A percentile compares a stretch with the other conserved stretches of the same genome.
Evolutionary conservation across 2,329 filamentous ascomycete species (phyloP).

Genomic region (Albifimbria verrucaria): DNA sequence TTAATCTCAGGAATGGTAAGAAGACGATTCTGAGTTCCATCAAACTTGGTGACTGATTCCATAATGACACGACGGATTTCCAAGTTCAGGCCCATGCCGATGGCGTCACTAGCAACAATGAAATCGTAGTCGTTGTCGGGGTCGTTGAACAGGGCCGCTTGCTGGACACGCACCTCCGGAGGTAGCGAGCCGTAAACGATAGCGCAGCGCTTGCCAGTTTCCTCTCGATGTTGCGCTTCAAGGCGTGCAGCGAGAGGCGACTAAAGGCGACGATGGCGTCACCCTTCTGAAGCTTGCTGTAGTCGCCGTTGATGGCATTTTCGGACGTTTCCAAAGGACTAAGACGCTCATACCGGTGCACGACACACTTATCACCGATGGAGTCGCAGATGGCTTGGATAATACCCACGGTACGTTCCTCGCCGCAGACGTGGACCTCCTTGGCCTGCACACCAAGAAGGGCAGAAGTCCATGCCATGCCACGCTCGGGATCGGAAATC

Average conservation of each 20-base stretch:
- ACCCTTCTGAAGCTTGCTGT: constrained; percentile 73
- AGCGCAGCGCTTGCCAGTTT: constrained; percentile 77
- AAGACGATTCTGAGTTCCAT: constrained; percentile 53
- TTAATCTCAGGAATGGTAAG: constrained; percentile 79
- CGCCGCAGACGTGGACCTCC: constrained; percentile 91
- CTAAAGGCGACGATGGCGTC: constrained; percentile 90
- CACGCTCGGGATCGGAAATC: constrained; percentile 76
- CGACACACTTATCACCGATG: constrained; percentile 75
- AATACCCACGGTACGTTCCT: constrained; percentile 76
- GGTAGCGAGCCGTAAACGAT: constrained; percentile 91
- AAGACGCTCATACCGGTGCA: constrained; percentile 81
- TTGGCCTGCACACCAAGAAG: constrained; percentile 81
- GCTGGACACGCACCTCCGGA: constrained; percentile 86
- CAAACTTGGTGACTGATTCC: constrained; percentile 70
- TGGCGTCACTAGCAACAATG: constrained; percentile 89
- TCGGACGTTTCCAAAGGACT: constrained; percentile 70
- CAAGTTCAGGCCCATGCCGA: constrained; percentile 95
- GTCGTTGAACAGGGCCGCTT: constrained; percentile 92
- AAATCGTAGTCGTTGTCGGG: constrained; percentile 94
- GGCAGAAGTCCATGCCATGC: constrained; percentile 93
- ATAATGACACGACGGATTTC: constrained; percentile 90
- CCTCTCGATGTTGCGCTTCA: constrained; percentile 75
- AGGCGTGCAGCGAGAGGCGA: constrained; percentile 72
- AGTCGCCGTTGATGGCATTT: constrained; percentile 58
- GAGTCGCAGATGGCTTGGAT: constrained; percentile 74